Percentiles rank a stretch among this genome's conserved stretches.
Conservation (phyloP, 2,329 filamentous ascomycete genomes). For the Cryphonectria nitschkei region DNA sequence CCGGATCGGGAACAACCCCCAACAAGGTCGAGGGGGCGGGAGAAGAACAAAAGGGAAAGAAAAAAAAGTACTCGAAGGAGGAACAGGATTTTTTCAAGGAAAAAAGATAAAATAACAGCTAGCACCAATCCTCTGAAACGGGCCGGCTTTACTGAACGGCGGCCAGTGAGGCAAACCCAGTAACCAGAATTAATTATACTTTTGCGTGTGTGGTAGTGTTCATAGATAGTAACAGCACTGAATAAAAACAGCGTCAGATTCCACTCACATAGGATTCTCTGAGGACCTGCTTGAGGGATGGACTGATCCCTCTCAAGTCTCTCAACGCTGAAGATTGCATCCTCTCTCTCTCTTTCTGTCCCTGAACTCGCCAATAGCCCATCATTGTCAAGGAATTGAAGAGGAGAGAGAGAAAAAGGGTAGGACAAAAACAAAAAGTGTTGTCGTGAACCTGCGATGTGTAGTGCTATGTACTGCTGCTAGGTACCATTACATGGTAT, state of each 20-base stretch:
- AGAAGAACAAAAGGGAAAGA: not conserved
- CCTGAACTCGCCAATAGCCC: not conserved
- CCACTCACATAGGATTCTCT: conserved; percentile 9
- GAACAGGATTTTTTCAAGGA: too few relatives aligned
- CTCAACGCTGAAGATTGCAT: not conserved
- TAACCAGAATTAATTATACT: not conserved
- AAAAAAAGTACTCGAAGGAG: not conserved
- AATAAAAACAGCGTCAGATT: conserved; percentile 10
- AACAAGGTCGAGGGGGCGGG: not conserved
- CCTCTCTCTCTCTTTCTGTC: not conserved
- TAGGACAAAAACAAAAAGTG: not conserved
- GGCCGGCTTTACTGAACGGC: not conserved
- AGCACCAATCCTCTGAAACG: conserved; percentile 2
- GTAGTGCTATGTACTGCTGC: conserved; percentile 11
- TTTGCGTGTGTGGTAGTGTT: not conserved
- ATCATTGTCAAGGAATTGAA: not conserved
- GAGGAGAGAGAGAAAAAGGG: not conserved
- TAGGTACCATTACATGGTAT: not conserved
- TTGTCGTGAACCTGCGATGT: not conserved
- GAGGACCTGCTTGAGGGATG: not conserved
- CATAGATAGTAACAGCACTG: not conserved
- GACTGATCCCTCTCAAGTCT: not conserved
- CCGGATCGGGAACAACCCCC: conserved; percentile 6
- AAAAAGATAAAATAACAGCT: not conserved
- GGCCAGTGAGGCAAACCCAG: not conserved